Evolutionary conservation across 352 stramenopile genomes (phyloP).

Genomic region (Phytophthora tentaculata): DNA sequence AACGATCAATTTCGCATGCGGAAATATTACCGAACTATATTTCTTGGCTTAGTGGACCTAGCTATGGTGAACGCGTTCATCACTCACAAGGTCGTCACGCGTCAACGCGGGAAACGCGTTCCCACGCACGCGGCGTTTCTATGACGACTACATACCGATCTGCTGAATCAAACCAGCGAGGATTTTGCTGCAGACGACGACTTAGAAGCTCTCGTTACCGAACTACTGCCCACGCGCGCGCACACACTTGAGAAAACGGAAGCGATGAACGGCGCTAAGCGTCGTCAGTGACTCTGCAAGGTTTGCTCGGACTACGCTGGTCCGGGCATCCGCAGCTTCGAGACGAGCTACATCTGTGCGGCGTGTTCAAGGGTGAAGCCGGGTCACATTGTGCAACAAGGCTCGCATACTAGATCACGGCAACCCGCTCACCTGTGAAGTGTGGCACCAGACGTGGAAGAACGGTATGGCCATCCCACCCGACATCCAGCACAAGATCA

Average conservation of each 20-base stretch:
- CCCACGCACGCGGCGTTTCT: background rate
- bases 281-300: slow-evolving; percentile 28
- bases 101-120: too few species aligned
- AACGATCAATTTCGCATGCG: too few species aligned
- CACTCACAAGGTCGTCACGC: too few species aligned
- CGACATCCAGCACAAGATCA: slow-evolving; percentile 18
- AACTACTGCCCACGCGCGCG: background rate
- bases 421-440: slow-evolving; percentile 15
- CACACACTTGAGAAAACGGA: slow-evolving; percentile 20
- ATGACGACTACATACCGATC: background rate
- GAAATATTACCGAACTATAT: too few species aligned
- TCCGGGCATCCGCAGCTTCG: slow-evolving; percentile 20
- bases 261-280: slow-evolving; percentile 26
- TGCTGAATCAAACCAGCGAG: background rate
- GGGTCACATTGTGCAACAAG: slow-evolving; percentile 23
- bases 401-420: slow-evolving; percentile 1
- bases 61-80: too few species aligned
- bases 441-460: slow-evolving; percentile 32
- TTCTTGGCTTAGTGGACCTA: too few species aligned
- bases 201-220: slow-evolving; percentile 1
- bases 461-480: slow-evolving; percentile 10
- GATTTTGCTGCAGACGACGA: background rate
- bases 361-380: slow-evolving; percentile 7
- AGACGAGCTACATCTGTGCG: slow-evolving; percentile 26
- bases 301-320: slow-evolving; percentile 29